These are phyloP conservation scores for Yarrowia sp. DNA, from an alignment of 805 yeast species.

Conservation along the genomic window DNA sequence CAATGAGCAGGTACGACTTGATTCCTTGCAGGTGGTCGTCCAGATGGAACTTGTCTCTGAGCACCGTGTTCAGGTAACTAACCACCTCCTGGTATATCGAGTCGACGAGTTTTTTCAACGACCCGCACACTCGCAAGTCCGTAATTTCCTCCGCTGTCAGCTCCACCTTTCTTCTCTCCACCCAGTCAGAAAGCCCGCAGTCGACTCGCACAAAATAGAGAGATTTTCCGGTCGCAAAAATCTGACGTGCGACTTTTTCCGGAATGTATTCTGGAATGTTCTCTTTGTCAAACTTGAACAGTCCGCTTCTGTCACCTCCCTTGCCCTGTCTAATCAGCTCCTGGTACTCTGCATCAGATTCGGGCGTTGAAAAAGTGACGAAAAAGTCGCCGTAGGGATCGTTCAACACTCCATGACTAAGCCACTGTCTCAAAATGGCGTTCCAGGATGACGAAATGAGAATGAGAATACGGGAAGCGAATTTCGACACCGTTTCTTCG, in stretches of 20 bases:
- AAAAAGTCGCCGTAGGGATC: conserved; percentile 70
- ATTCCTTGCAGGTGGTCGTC: conserved; percentile 64
- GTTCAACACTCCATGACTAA: conserved; percentile 66
- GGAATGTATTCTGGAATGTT: conserved; percentile 54
- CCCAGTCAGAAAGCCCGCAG: conserved; percentile 76
- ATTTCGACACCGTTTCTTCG: conserved; percentile 58
- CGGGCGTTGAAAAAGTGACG: conserved; percentile 45
- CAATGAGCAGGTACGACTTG: conserved; percentile 71
- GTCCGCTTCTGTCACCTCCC: conserved; percentile 40
- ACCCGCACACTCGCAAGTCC: conserved; percentile 39
- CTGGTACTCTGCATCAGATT: conserved; percentile 37
- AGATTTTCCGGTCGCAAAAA: conserved; percentile 68
- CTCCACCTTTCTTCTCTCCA: conserved; percentile 45
- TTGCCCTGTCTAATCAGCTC: conserved; percentile 38
- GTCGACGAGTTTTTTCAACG: conserved; percentile 49
- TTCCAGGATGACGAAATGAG: conserved; percentile 65
- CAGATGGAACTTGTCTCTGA: conserved; percentile 60
- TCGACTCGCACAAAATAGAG: conserved; percentile 65
- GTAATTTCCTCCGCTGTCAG: conserved; percentile 36
- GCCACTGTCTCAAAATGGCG: conserved; percentile 69
- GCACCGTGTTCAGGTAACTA: conserved; percentile 57
- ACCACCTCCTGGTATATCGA: conserved; percentile 58
- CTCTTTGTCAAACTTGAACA: conserved; percentile 44
- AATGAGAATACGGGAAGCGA: conserved; percentile 56
- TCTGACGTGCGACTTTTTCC: conserved; percentile 45